Conservation (phyloP, 805 yeast species). For the Suhomyces faveliae region DNA sequence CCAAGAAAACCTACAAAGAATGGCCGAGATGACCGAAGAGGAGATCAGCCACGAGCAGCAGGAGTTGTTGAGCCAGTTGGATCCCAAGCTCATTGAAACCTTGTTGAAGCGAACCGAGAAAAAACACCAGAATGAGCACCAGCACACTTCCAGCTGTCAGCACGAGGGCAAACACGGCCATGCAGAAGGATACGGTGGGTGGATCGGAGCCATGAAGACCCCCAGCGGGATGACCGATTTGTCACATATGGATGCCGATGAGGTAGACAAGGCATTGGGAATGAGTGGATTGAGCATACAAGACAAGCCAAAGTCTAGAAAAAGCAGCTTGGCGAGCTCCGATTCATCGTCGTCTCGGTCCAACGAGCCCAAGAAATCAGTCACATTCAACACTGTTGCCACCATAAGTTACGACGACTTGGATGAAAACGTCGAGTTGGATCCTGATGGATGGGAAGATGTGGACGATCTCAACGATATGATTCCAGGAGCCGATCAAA, state of each 20-base stretch:
- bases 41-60: constrained; percentile 64
- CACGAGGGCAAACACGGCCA: constrained; percentile 27
- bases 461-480: constrained; percentile 50
- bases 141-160: constrained; percentile 14
- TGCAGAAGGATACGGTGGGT: constrained; percentile 42
- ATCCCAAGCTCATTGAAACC: constrained; percentile 64
- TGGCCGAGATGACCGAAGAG: constrained; percentile 61
- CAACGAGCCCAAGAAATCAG: constrained; percentile 24
- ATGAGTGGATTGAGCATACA: constrained; percentile 24
- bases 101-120: constrained; percentile 56
- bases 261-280: constrained; percentile 40
- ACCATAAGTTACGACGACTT: constrained; percentile 30
- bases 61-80: constrained; percentile 64
- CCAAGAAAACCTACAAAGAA: constrained; percentile 63
- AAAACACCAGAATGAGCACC: constrained; percentile 26
- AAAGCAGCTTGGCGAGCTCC: background rate
- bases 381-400: constrained; percentile 31
- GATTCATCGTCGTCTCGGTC: background rate
- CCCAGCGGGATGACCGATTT: constrained; percentile 31
- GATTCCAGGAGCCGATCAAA: constrained; percentile 39
- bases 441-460: constrained; percentile 49
- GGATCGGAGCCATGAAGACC: constrained; percentile 42
- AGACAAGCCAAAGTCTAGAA: background rate
- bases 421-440: constrained; percentile 21
- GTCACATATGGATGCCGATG: constrained; percentile 32